These are phyloP conservation scores for Sodiomyces alkalinus DNA, from an alignment of 2,329 filamentous ascomycete genomes.

Conservation along the genomic window DNA sequence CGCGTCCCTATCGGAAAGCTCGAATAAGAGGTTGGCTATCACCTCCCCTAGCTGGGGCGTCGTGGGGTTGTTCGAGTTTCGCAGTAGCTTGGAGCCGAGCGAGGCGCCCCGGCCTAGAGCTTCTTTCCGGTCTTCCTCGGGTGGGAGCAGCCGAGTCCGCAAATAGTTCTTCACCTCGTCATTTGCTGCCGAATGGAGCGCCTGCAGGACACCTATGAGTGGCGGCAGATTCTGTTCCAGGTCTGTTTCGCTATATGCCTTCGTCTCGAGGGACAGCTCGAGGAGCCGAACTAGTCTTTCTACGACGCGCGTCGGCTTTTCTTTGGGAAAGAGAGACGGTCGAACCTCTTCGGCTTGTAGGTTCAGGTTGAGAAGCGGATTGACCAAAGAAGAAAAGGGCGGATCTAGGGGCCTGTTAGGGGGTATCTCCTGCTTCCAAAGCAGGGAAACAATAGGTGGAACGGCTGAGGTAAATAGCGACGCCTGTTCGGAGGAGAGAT, in stretches of 20 bases:
- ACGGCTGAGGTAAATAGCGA: constrained; percentile 52
- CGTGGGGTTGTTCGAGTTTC: constrained; percentile 58
- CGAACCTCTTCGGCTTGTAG: constrained; percentile 38
- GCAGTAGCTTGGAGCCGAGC: constrained; percentile 61
- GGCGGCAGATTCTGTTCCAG: constrained; percentile 59
- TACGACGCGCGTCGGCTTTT: constrained; percentile 40
- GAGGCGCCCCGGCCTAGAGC: constrained; percentile 65
- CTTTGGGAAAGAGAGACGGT: constrained; percentile 49
- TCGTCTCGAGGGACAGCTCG: constrained; percentile 41
- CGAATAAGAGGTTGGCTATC: constrained; percentile 70
- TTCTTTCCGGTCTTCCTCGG: constrained; percentile 56
- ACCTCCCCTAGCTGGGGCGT: constrained; percentile 58
- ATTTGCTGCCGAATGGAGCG: constrained; percentile 55
- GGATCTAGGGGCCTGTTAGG: constrained; percentile 54
- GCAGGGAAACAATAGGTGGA: constrained; percentile 53
- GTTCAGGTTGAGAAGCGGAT: constrained; percentile 68
- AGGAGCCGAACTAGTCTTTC: constrained; percentile 57
- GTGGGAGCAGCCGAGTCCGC: constrained; percentile 56
- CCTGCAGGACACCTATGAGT: constrained; percentile 57
- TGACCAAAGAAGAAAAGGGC: constrained; percentile 57
- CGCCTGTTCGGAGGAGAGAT: constrained; percentile 50
- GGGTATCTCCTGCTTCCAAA: constrained; percentile 43
- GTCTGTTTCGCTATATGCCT: constrained; percentile 45
- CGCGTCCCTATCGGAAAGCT: constrained; percentile 70
- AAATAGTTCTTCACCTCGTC: constrained; percentile 46